Conservation (phyloP, 2,329 filamentous ascomycete species). For the Aaosphaeria arxii region DNA sequence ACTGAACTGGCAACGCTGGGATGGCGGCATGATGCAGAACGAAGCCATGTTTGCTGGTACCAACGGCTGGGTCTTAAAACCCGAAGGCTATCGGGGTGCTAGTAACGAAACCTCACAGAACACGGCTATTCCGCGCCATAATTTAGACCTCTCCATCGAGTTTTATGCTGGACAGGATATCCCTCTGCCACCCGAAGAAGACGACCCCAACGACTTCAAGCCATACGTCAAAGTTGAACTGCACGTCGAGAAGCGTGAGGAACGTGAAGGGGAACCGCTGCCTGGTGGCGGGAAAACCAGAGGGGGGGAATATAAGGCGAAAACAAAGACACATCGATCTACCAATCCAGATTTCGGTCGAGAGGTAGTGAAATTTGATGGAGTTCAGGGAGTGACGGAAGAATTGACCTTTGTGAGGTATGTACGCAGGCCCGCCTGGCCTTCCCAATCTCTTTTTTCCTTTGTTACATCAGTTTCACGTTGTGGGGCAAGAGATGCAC, state of each 20-base stretch:
- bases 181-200: conserved; percentile 59
- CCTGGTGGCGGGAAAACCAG: conserved; percentile 52
- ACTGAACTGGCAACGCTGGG: conserved; percentile 88
- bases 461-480: background rate
- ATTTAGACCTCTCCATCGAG: conserved; percentile 67
- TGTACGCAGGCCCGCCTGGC: conserved; percentile 12
- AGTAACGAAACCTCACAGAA: conserved; percentile 38
- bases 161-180: conserved; percentile 76
- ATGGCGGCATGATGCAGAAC: conserved; percentile 95
- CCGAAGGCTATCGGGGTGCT: conserved; percentile 62
- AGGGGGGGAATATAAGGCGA: conserved; percentile 49
- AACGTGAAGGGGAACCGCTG: conserved; percentile 41
- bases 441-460: conserved; percentile 1
- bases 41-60: conserved; percentile 85
- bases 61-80: conserved; percentile 82
- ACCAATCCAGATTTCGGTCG: conserved; percentile 45
- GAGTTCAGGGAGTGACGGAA: conserved; percentile 42
- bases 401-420: conserved; percentile 50
- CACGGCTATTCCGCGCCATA: conserved; percentile 49
- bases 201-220: conserved; percentile 58
- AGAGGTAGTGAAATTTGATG: conserved; percentile 44
- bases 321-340: conserved; percentile 43
- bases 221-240: conserved; percentile 78
- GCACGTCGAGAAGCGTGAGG: conserved; percentile 68
- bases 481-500: background rate